Evolutionary conservation across 2,329 filamentous ascomycete genomes (phyloP), one percentile per base, ranked within the genome.

Genomic region (Alternaria gaisen): DNA sequence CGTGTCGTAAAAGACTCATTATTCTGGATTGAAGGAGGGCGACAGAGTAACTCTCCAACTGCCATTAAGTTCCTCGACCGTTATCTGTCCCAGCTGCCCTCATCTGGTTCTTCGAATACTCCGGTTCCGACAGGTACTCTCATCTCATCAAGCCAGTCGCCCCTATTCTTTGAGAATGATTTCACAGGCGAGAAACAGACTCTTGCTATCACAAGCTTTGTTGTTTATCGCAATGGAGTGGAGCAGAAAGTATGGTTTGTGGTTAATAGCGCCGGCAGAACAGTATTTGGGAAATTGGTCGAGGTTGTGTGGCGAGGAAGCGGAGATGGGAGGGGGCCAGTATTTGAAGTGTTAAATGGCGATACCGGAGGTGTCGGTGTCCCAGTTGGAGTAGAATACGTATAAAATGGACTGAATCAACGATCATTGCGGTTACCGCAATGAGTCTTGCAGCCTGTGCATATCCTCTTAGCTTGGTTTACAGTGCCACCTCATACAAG

Each of bases 211-310:
- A 22, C 53, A 41, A 61, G 56, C 40, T 66, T 66, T 47, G 59
- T 32, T 7, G 38, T 66, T 9, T 54, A 59, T 40, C 53, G 59
- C 5, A 44, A 56, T 42, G 44, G 20, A 1, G 47, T 46, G 1
- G 54, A 53, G 14, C 36, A 56, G 22, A 56, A 40, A 12, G 26
- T 66, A 14, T 66, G 60, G 53, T 63, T 66, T 46, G 61, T 58
- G 3, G 53, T 53, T 5, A 40, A 59, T 34, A 62, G 53, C 44
- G 48, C 54, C 30, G 56, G 53, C 3, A 54, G 58, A 22, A 59
- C 52, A 12, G 53, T 63, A 41, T 66, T 63, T 57, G 56, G 53
- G 12, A 66, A 64, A 48, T 28, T 68, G 3, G 54, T 68, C 11
- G 57, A 64, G 58, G 48, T 62, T 3, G 43, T 26, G 12, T 53